Conservation (phyloP, 2,329 filamentous ascomycete genomes). For the Phaeosphaeriaceae sp. region DNA sequence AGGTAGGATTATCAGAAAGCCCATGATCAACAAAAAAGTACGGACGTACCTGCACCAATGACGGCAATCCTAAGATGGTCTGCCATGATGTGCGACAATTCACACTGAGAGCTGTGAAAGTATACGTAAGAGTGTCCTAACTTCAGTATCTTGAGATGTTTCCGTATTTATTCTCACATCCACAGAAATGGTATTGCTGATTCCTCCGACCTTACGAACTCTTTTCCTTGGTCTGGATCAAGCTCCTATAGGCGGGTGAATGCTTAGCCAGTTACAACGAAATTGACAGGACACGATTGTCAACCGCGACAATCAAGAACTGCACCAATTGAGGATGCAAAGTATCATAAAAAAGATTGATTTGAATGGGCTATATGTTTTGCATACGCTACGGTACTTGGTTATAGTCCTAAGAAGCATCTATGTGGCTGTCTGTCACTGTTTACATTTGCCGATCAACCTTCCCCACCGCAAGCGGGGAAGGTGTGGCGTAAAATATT, state of each 20-base stretch:
- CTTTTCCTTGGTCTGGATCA: conserved; percentile 9
- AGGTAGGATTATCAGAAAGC: not conserved
- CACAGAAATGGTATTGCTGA: not conserved
- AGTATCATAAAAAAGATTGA: not conserved
- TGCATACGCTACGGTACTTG: too few relatives aligned
- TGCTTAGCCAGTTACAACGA: conserved; percentile 12
- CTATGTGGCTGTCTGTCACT: not conserved
- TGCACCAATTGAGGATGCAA: not conserved
- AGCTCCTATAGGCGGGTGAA: conserved; percentile 17
- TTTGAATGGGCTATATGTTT: too few relatives aligned
- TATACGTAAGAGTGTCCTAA: not conserved
- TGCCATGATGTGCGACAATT: conserved; percentile 27
- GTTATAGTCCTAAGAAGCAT: not conserved
- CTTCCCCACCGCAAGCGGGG: not conserved
- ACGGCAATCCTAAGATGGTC: conserved; percentile 41
- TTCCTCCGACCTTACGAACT: conserved; percentile 5
- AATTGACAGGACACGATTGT: not conserved
- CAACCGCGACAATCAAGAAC: not conserved
- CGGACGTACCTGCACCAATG: conserved; percentile 38
- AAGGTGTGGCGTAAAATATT: too few relatives aligned
- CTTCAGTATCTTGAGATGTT: not conserved
- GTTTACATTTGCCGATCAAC: conserved; percentile 4
- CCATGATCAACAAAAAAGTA: not conserved
- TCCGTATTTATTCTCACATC: conserved; percentile 11
- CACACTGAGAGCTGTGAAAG: not conserved